These are phyloP conservation scores for Alopecurus myosuroides DNA, from an alignment of 176 grass and related monocot species.

Conservation along the genomic window DNA sequence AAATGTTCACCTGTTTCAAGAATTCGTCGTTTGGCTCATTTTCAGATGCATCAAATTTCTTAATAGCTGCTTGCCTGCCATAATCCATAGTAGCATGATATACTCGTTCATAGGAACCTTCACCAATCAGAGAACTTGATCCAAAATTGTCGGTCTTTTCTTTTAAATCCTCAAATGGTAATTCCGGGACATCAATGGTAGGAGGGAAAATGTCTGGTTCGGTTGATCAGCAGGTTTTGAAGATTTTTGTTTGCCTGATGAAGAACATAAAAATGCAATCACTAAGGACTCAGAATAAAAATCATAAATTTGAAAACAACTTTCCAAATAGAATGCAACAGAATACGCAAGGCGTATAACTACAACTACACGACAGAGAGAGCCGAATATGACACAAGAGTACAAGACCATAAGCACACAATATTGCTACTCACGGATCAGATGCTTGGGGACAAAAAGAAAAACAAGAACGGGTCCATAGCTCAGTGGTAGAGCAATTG, in stretches of 20 bases:
- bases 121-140: no score
- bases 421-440: neutral
- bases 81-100: no score
- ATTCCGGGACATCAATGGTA: no score
- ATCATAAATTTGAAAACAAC: neutral
- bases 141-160: no score
- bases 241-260: conserved; percentile 45
- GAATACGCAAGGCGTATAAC: neutral
- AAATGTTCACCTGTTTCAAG: conserved; percentile 46
- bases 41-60: no score
- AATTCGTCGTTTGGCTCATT: conserved; percentile 54
- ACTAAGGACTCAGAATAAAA: neutral
- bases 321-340: neutral
- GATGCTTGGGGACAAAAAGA: neutral
- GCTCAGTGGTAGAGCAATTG: conserved; percentile 87
- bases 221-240: no score
- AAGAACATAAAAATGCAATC: conserved; percentile 5
- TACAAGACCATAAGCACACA: no score
- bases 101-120: no score
- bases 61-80: no score
- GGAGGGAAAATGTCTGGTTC: no score
- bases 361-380: neutral
- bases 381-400: no score
- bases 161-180: no score
- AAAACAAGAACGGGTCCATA: conserved; percentile 38